These are phyloP conservation scores for Exophiala phaeomuriformis DNA, from an alignment of 2,329 filamentous ascomycete species.

Conservation along the genomic window DNA sequence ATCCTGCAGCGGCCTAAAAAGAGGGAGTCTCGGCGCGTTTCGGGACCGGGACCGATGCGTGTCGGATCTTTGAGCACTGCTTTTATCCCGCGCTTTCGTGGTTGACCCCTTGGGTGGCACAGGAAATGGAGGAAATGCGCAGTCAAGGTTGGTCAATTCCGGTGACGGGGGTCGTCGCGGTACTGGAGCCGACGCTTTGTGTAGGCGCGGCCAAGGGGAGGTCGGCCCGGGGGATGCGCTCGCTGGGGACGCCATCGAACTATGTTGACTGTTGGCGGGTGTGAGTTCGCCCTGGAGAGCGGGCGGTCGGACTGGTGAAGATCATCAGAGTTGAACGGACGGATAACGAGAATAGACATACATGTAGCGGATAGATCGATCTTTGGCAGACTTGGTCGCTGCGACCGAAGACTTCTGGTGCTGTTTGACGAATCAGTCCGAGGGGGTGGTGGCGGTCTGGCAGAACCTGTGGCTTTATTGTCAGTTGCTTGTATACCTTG, in stretches of 20 bases:
- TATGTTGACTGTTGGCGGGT: conserved; percentile 54
- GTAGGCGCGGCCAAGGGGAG: conserved; percentile 35
- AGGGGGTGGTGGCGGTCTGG: conserved; percentile 12
- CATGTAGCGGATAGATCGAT: conserved; percentile 19
- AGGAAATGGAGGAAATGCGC: conserved; percentile 50
- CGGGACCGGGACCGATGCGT: conserved; percentile 23
- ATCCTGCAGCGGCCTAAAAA: conserved; percentile 3
- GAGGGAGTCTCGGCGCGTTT: conserved; percentile 5
- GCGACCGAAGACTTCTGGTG: conserved; percentile 5
- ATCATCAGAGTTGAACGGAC: conserved; percentile 1
- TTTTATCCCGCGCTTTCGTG: conserved; percentile 15
- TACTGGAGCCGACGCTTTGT: conserved; percentile 37
- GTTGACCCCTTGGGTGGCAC: conserved; percentile 31
- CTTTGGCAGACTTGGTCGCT: conserved; percentile 19
- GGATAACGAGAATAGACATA: conserved; percentile 5
- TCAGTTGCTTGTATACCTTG: conserved; percentile 11
- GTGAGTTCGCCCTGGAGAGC: conserved; percentile 45
- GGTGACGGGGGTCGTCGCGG: conserved; percentile 39
- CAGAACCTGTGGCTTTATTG: conserved; percentile 2
- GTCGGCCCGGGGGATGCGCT: conserved; percentile 46
- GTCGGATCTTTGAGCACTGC: conserved; percentile 11
- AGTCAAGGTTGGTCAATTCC: conserved; percentile 44
- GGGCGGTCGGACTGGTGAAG: conserved; percentile 4
- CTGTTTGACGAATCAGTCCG: conserved; percentile 15
- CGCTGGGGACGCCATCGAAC: conserved; percentile 57